phyloP scores from a whole-genome alignment of 129 eudicot genomes.

The Tagetes patula region DNA sequence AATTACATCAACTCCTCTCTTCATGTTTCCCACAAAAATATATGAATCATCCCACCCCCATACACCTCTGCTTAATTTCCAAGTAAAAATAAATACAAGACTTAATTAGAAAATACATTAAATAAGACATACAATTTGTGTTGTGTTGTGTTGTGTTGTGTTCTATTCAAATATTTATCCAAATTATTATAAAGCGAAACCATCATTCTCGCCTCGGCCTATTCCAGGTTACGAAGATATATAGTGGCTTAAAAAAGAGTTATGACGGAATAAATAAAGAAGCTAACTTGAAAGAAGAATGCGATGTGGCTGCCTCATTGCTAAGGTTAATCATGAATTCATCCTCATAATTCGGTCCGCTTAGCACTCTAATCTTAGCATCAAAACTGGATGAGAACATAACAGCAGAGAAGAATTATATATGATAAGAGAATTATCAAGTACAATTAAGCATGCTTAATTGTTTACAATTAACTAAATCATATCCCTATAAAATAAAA shows the following conservation, averaged over 20 bases:
- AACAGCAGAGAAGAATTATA: not conserved
- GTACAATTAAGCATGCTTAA: not conserved
- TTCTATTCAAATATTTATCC: not conserved
- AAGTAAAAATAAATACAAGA: not conserved
- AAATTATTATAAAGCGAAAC: not conserved
- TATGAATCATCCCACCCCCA: slow-evolving; percentile 98
- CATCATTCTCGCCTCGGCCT: not conserved
- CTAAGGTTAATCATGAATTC: slow-evolving; percentile 50
- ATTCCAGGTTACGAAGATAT: not conserved
- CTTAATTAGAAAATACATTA: not conserved
- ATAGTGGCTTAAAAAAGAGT: not conserved
- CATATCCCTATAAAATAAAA: not conserved
- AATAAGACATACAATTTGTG: not conserved
- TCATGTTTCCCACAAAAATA: slow-evolving; percentile 66
- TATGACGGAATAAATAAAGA: not conserved
- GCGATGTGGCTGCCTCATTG: slow-evolving; percentile 65
- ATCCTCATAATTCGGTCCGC: slow-evolving; percentile 85
- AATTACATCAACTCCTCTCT: slow-evolving; percentile 66
- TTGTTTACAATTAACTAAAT: no score
- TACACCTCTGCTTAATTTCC: slow-evolving; percentile 48
- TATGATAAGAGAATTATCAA: not conserved
- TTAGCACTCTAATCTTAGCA: slow-evolving; percentile 57
- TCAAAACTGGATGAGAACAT: slow-evolving; percentile 57
- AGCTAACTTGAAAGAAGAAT: slow-evolving; percentile 71
- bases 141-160: not conserved